A percentile compares a stretch with the other conserved stretches of the same genome.
Conservation (phyloP, 2,329 filamentous ascomycete species). For the Coniochaeta ligniaria region DNA sequence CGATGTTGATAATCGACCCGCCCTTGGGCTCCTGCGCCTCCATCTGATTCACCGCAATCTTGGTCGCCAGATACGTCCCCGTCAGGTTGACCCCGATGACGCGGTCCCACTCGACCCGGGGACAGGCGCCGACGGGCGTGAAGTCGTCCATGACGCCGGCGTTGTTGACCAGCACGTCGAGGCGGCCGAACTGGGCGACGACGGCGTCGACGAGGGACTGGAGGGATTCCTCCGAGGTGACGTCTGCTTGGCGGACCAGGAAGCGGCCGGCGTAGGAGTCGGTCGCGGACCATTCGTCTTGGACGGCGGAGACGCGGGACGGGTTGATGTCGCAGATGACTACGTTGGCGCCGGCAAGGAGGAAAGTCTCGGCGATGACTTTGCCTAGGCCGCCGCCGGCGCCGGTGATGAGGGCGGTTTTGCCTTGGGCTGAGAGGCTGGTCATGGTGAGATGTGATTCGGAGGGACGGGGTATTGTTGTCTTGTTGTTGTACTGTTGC, state of each 20-base stretch:
- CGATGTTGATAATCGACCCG: slow-evolving; percentile 46
- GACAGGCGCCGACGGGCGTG: slow-evolving; percentile 39
- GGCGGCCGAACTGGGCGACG: slow-evolving; percentile 20
- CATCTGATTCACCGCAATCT: slow-evolving; percentile 41
- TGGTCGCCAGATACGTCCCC: slow-evolving; percentile 43
- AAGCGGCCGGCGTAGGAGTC: slow-evolving; percentile 15
- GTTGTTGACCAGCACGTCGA: slow-evolving; percentile 53
- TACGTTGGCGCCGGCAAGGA: slow-evolving; percentile 23
- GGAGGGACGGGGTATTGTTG: neutral
- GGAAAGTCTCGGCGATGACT: slow-evolving; percentile 21
- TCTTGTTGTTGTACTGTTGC: neutral
- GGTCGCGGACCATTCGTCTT: slow-evolving; percentile 15
- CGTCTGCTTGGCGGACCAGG: slow-evolving; percentile 18
- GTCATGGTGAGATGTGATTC: slow-evolving; percentile 8
- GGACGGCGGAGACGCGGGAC: slow-evolving; percentile 16
- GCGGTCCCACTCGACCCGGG: slow-evolving; percentile 40
- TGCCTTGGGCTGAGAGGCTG: slow-evolving; percentile 10
- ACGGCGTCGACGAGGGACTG: slow-evolving; percentile 18
- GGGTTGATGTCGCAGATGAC: slow-evolving; percentile 24
- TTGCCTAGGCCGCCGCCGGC: slow-evolving; percentile 26
- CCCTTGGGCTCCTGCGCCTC: slow-evolving; percentile 28
- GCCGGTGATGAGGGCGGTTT: slow-evolving; percentile 23
- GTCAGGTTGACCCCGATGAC: slow-evolving; percentile 51
- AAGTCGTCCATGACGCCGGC: slow-evolving; percentile 52
- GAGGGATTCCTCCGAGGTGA: slow-evolving; percentile 22